Conservation (phyloP, 2,329 filamentous ascomycete genomes). For the Botrytis paeoniae region DNA sequence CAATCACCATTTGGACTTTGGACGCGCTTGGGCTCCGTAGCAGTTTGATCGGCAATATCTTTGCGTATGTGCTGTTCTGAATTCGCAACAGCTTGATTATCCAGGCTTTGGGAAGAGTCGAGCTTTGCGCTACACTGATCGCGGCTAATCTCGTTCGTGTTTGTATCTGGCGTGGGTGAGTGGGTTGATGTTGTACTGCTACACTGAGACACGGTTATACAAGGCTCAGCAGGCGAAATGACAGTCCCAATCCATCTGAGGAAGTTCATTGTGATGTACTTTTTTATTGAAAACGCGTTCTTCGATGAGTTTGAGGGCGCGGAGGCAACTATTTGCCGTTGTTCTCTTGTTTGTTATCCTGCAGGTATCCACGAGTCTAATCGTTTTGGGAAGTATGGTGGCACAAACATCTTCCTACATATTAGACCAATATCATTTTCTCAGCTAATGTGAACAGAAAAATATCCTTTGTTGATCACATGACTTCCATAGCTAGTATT, state of each 20-base stretch:
- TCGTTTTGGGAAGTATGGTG: not conserved
- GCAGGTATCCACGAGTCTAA: not conserved
- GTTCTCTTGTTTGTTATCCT: not conserved
- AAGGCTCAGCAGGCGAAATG: not conserved
- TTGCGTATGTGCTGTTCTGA: not conserved
- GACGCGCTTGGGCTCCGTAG: not conserved
- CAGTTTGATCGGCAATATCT: not conserved
- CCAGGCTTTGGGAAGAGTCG: not conserved
- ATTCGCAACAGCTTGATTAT: not conserved
- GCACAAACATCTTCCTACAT: not conserved
- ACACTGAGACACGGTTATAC: not conserved
- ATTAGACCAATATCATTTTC: not conserved
- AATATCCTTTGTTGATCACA: too few species aligned
- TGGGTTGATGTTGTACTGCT: not conserved
- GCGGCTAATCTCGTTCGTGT: not conserved
- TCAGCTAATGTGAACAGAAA: too few species aligned
- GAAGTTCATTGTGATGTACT: not conserved
- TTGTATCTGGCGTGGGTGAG: not conserved
- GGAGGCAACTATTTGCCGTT: not conserved
- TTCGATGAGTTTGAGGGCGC: not conserved
- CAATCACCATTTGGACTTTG: not conserved
- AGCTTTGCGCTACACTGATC: not conserved
- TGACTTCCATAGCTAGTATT: too few species aligned
- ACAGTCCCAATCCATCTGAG: not conserved
- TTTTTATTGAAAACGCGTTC: not conserved